Conservation (phyloP, 1,284 basidiomycete species). For the Melanopsichium pennsylvanicum region DNA sequence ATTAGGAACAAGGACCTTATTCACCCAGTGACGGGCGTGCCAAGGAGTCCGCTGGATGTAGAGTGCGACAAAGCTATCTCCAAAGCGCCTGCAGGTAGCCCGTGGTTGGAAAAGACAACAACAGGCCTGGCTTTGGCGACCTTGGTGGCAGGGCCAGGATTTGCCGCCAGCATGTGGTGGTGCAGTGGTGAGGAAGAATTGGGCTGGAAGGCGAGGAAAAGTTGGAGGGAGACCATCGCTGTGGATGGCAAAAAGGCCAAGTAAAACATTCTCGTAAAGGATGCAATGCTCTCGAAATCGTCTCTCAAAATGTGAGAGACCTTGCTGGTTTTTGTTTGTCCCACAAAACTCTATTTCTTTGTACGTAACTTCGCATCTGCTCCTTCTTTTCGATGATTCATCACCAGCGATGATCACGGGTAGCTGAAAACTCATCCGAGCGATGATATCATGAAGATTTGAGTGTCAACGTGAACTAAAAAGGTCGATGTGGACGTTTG, state of each 20-base stretch:
- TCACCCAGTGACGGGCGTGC: conserved; percentile 34
- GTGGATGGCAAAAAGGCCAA: conserved; percentile 48
- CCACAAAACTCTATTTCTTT: no score
- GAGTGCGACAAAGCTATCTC: conserved; percentile 50
- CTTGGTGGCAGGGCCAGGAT: conserved; percentile 38
- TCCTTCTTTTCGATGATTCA: no score
- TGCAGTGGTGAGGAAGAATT: conserved; percentile 51
- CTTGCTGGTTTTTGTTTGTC: no score
- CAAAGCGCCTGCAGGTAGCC: conserved; percentile 44
- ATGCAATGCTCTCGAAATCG: neutral
- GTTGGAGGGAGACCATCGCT: conserved; percentile 46
- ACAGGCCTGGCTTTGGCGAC: conserved; percentile 21
- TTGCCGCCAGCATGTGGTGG: conserved; percentile 54
- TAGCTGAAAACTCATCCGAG: no score
- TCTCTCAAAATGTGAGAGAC: no score
- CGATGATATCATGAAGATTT: no score
- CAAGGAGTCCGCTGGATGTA: conserved; percentile 30
- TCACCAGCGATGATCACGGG: no score
- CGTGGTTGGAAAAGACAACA: conserved; percentile 42
- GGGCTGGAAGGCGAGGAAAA: conserved; percentile 50
- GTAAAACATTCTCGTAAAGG: conserved; percentile 1
- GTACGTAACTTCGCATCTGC: neutral
- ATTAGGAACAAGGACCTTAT: conserved; percentile 25
- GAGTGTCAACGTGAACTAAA: no score
- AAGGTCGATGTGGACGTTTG: no score